Conservation (phyloP, 495 filamentous ascomycete genomes). For the Penicillium silybi region DNA sequence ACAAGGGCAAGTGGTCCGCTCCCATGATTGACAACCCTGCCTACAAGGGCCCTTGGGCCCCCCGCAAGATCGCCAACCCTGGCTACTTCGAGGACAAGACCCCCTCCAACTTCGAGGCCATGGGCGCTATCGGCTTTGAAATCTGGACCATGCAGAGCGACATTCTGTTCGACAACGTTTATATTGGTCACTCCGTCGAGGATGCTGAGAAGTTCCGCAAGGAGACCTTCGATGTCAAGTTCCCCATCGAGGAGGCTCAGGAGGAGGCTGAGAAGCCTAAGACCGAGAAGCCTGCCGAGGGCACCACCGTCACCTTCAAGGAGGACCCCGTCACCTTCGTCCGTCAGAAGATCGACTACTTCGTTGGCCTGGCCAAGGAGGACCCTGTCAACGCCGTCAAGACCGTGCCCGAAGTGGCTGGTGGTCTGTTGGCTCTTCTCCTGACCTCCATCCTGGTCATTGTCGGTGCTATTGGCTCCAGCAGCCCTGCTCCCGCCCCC, state of each 20-base stretch:
- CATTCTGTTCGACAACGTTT: constrained; percentile 99
- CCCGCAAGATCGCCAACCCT: constrained; percentile 95
- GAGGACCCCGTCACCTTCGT: constrained; percentile 89
- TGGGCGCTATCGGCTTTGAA: constrained; percentile 97
- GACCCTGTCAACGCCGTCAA: constrained; percentile 89
- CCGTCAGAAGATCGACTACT: constrained; percentile 87
- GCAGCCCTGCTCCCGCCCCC: constrained; percentile 52
- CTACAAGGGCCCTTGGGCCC: constrained; percentile 96
- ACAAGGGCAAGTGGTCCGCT: constrained; percentile 98
- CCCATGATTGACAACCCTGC: constrained; percentile 95
- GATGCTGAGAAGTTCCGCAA: constrained; percentile 88
- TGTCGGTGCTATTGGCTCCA: constrained; percentile 52
- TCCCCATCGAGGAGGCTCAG: constrained; percentile 74
- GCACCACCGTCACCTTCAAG: constrained; percentile 81
- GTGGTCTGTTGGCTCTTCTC: constrained; percentile 65
- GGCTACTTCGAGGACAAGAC: constrained; percentile 97
- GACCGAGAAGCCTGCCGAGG: constrained; percentile 57
- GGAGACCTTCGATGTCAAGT: constrained; percentile 93
- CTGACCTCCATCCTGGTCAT: constrained; percentile 67
- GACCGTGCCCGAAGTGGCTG: constrained; percentile 87
- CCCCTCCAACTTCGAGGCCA: constrained; percentile 94
- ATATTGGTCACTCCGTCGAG: constrained; percentile 95
- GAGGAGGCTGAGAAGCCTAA: constrained; percentile 83
- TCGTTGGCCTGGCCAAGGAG: constrained; percentile 77
- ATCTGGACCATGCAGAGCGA: constrained; percentile 99